Evolutionary conservation across 202 grass and related monocot species (phyloP), one percentile per base, ranked within the genome.

Genomic region (Cymbopogon flexuosus): DNA sequence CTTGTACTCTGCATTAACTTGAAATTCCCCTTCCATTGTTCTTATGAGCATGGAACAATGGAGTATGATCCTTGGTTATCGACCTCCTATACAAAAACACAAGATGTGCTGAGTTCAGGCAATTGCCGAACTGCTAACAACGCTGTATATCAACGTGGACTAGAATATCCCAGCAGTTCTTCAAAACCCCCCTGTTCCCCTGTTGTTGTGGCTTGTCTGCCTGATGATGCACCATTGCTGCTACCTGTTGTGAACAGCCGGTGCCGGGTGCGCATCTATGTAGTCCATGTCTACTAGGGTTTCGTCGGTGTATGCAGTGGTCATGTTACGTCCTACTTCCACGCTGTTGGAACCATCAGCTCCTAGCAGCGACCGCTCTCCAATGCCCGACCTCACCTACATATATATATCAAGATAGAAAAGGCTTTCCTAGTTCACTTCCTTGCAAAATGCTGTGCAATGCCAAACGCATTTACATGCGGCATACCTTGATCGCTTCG

Each of bases 201-300:
- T 12, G 47, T 22, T 12, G 10, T 65, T 39, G 51, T 75, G 11
- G 6, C 14, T 35, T 45, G 62, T 64, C 18, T 51, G 76, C 70
- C 67, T 72, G 22, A 60, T 11, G 22, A 60, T 23, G 51, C 59
- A 41, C 11, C 23, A 0, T 8, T 14, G 22, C 35, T 40, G 62
- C 85, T 92, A 95, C 78, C 78, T 95, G 82, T 92, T 95, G 77
- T 90, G 85, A 86, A 86, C 80, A 34, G 93, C 86, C 71, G 90
- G 90, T 81, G 87, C 93, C 71, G 81, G 72, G 33, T 69, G 87
- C 46, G 90, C 84, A 82, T 56, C 89, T 86, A 88, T 85, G 56
- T 92, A 96, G 86, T 96, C 93, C 93, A 96, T 90, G 46, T 70
- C 54, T 71, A 76, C 85, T 81, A 96, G 84, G 71, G 76, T 74